phyloP scores from a whole-genome alignment of 192 early-diverging fungal genomes.

The Dispira parvispora region DNA sequence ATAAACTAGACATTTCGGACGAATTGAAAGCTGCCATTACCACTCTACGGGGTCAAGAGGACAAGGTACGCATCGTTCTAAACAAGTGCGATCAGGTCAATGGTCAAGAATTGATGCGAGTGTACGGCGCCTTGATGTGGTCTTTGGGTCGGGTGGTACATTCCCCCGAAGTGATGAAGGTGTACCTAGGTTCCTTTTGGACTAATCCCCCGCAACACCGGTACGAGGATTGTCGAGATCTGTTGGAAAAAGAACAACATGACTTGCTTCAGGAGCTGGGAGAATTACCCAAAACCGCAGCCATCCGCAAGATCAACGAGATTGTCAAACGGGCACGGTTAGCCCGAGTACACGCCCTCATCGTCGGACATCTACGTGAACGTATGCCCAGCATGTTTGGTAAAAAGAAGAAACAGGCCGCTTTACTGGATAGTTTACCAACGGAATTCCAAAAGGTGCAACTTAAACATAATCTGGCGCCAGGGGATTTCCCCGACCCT shows the following conservation, averaged over 20 bases:
- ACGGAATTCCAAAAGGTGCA: slow-evolving; percentile 62
- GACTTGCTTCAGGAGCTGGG: slow-evolving; percentile 61
- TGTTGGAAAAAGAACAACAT: slow-evolving; percentile 56
- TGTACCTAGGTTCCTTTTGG: slow-evolving; percentile 77
- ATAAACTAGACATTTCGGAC: slow-evolving; percentile 81
- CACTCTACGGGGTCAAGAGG: slow-evolving; percentile 63
- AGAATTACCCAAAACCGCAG: slow-evolving; percentile 59
- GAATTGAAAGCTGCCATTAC: slow-evolving; percentile 73
- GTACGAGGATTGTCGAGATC: slow-evolving; percentile 47
- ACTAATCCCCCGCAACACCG: slow-evolving; percentile 42
- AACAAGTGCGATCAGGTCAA: slow-evolving; percentile 83
- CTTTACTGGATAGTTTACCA: slow-evolving; percentile 50
- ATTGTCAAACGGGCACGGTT: slow-evolving; percentile 72
- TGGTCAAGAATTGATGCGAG: slow-evolving; percentile 74
- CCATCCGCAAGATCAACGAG: slow-evolving; percentile 75
- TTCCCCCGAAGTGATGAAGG: slow-evolving; percentile 76
- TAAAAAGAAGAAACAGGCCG: slow-evolving; percentile 54
- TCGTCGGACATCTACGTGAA: slow-evolving; percentile 64
- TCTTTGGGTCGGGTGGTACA: slow-evolving; percentile 73
- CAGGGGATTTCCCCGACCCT: slow-evolving; percentile 72
- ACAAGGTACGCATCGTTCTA: slow-evolving; percentile 69
- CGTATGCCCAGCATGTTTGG: slow-evolving; percentile 76
- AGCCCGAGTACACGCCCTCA: slow-evolving; percentile 68
- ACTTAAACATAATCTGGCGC: slow-evolving; percentile 46
- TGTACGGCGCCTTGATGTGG: slow-evolving; percentile 91